Conservation (phyloP, 768 basidiomycete genomes). For the Tricholoma saponaceum region DNA sequence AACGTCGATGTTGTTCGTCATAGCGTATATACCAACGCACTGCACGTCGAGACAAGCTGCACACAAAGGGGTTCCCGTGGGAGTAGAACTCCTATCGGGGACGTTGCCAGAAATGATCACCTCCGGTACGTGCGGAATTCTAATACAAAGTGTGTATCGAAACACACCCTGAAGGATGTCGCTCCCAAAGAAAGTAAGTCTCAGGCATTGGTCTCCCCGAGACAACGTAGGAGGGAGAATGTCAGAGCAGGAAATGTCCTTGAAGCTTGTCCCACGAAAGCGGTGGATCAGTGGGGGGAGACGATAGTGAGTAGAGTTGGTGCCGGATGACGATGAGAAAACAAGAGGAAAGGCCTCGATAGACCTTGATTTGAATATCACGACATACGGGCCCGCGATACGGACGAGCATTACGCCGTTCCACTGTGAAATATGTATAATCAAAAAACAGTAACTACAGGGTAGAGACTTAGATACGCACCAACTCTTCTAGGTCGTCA, state of each 20-base stretch:
- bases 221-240: slow-evolving; percentile 6
- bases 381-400: slow-evolving; percentile 45
- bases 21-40: slow-evolving; percentile 39
- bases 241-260: slow-evolving; percentile 40
- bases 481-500: slow-evolving; percentile 31
- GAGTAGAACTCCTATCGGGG: slow-evolving; percentile 2
- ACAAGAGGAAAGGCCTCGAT: slow-evolving; percentile 41
- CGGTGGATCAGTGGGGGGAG: slow-evolving; percentile 14
- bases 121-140: slow-evolving; percentile 2
- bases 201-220: slow-evolving; percentile 10
- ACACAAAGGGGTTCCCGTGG: slow-evolving; percentile 5
- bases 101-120: not conserved
- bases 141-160: slow-evolving; percentile 36
- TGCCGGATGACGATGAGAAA: not conserved
- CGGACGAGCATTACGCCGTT: slow-evolving; percentile 38
- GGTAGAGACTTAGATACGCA: slow-evolving; percentile 14
- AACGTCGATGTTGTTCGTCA: slow-evolving; percentile 24
- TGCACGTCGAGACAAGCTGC: slow-evolving; percentile 33
- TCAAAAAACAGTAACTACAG: not conserved
- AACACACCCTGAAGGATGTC: slow-evolving; percentile 49
- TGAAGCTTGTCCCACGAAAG: slow-evolving; percentile 32
- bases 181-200: slow-evolving; percentile 39
- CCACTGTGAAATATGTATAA: slow-evolving; percentile 22
- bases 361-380: slow-evolving; percentile 48
- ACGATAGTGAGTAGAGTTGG: not conserved